Evolutionary conservation across 352 stramenopile species (phyloP).

Genomic region (Pythium coloratum): DNA sequence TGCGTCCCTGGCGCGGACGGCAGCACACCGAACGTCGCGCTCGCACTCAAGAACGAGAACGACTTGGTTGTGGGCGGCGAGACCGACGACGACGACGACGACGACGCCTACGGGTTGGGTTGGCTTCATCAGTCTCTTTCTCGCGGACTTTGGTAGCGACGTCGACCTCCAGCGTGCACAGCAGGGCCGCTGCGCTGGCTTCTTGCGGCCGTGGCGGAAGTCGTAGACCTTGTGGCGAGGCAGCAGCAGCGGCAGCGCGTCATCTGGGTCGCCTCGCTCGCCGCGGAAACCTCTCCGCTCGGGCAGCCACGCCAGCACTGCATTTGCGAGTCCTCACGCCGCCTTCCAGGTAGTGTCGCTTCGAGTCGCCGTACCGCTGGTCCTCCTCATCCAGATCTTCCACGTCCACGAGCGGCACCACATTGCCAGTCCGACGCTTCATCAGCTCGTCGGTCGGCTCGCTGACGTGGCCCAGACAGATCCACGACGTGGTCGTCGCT

Average conservation of each 20-base stretch:
- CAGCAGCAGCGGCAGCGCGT: conserved; percentile 39
- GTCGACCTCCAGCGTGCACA: conserved; percentile 37
- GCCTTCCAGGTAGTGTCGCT: conserved; percentile 46
- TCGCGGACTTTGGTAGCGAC: conserved; percentile 14
- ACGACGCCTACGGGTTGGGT: no score
- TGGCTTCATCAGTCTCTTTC: conserved; percentile 16
- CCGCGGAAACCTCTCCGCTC: conserved; percentile 21
- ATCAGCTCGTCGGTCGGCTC: conserved; percentile 22
- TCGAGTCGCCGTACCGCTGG: neutral
- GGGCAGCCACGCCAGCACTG: conserved; percentile 27
- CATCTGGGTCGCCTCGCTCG: conserved; percentile 20
- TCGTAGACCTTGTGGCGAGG: conserved; percentile 48
- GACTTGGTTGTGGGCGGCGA: neutral
- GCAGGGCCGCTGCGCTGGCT: conserved; percentile 36
- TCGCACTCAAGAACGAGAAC: conserved; percentile 54
- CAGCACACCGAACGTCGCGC: conserved; percentile 55
- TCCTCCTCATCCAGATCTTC: neutral
- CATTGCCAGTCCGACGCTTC: conserved; percentile 11
- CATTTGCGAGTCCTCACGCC: conserved; percentile 43
- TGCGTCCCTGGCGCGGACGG: conserved; percentile 29
- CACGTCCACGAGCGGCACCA: neutral
- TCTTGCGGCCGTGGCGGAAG: conserved; percentile 12
- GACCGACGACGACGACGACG: neutral
- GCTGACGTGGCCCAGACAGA: neutral
- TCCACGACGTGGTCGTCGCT: neutral